Conservation (phyloP, 352 stramenopile genomes). For the Globisporangium viniferum region DNA sequence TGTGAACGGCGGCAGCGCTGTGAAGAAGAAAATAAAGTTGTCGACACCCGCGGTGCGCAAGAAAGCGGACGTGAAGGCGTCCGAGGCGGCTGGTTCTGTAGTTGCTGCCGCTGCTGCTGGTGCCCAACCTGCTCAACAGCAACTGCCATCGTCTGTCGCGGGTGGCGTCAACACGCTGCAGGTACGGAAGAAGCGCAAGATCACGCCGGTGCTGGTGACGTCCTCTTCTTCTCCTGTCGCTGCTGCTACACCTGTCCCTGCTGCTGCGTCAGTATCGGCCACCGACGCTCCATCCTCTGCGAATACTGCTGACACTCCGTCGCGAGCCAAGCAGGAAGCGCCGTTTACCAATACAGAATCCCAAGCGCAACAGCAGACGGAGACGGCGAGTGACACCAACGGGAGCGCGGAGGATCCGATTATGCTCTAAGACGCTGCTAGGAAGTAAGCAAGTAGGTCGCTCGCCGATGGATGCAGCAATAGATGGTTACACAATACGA, state of each 20-base stretch:
- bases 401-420: conserved; percentile 4
- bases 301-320: not conserved
- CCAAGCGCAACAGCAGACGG: not conserved
- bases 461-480: not conserved
- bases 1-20: conserved; percentile 1
- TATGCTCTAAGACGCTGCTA: not conserved
- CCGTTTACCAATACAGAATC: not conserved
- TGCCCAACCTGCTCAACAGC: conserved; percentile 2
- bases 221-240: not conserved
- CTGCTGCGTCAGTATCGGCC: not conserved
- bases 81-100: not conserved
- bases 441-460: not conserved
- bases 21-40: conserved; percentile 30
- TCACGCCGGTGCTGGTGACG: conserved; percentile 43
- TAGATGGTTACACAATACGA: conserved; percentile 2
- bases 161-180: conserved; percentile 59
- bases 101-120: not conserved
- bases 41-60: conserved; percentile 21
- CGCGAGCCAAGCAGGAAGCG: not conserved
- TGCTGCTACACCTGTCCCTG: not conserved
- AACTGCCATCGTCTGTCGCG: conserved; percentile 8
- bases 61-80: conserved; percentile 13
- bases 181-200: conserved; percentile 83
- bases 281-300: not conserved
- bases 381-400: not conserved